These are phyloP conservation scores for Aspergillus sclerotialis DNA, from an alignment of 2,329 filamentous ascomycete genomes.

Conservation along the genomic window DNA sequence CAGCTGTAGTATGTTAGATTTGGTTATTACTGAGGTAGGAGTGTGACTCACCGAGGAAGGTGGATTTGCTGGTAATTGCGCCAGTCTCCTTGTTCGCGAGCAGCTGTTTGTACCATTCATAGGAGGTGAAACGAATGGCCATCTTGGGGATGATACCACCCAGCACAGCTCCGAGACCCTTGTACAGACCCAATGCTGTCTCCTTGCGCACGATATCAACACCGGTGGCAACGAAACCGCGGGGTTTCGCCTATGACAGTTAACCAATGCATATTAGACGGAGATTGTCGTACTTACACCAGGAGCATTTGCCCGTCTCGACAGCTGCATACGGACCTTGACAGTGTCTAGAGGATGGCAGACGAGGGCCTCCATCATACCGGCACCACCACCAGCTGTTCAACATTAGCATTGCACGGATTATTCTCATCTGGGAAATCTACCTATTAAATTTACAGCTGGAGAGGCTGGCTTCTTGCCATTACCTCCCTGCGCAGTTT, in stretches of 20 bases:
- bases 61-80: slow-evolving; percentile 61
- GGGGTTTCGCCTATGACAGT: slow-evolving; percentile 54
- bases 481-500: slow-evolving; percentile 48
- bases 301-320: slow-evolving; percentile 71
- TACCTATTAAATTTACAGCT: slow-evolving; percentile 87
- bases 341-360: slow-evolving; percentile 98
- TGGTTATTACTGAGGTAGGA: too few relatives aligned
- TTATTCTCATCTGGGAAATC: slow-evolving; percentile 17
- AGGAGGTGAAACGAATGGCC: slow-evolving; percentile 97
- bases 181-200: slow-evolving; percentile 90
- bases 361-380: slow-evolving; percentile 97
- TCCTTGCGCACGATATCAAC: slow-evolving; percentile 80
- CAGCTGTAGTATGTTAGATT: slow-evolving; percentile 53
- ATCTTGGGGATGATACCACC: slow-evolving; percentile 98
- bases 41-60: slow-evolving; percentile 64
- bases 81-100: slow-evolving; percentile 65
- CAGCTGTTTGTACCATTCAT: slow-evolving; percentile 87
- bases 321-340: slow-evolving; percentile 99
- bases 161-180: slow-evolving; percentile 92
- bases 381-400: slow-evolving; percentile 85
- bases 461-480: slow-evolving; percentile 74
- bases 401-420: slow-evolving; percentile 10
- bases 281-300: slow-evolving; percentile 50
- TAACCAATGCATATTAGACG: slow-evolving; percentile 5
- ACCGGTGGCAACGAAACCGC: slow-evolving; percentile 83